Evolutionary conservation across 441 rosid genomes (phyloP).

Genomic region (Populus hybrid): DNA sequence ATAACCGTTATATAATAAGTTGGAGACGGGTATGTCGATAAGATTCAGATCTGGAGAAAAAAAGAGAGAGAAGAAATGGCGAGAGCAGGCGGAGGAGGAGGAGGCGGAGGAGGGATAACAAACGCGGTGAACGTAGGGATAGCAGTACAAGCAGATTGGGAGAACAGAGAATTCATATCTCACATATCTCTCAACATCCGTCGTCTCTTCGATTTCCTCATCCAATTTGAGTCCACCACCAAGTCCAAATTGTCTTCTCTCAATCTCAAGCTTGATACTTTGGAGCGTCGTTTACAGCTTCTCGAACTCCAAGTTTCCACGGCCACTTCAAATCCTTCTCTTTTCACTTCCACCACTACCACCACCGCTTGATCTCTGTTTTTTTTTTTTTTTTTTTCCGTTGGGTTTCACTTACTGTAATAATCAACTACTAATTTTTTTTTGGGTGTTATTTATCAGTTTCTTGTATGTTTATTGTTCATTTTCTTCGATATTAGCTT

Average conservation of each 20-base stretch:
- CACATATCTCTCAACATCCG: slow-evolving; percentile 95
- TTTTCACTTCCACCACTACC: slow-evolving; percentile 43
- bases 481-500: background rate
- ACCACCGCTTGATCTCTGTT: background rate
- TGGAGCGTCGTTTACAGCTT: slow-evolving; percentile 87
- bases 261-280: slow-evolving; percentile 64
- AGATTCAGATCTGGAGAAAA: background rate
- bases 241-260: slow-evolving; percentile 17
- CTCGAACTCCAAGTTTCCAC: slow-evolving; percentile 94
- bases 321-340: slow-evolving; percentile 80
- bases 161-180: slow-evolving; percentile 96
- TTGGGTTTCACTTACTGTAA: background rate
- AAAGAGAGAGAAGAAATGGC: slow-evolving; percentile 47
- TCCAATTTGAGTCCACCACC: slow-evolving; percentile 56
- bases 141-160: slow-evolving; percentile 99
- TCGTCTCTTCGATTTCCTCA: slow-evolving; percentile 97
- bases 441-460: background rate
- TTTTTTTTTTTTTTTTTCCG: background rate
- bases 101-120: slow-evolving; percentile 60
- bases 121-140: slow-evolving; percentile 97
- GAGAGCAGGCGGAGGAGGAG: slow-evolving; percentile 40
- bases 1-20: background rate
- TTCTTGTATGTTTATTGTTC: background rate
- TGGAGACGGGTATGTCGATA: background rate
- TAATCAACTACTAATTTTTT: background rate